phyloP scores from a whole-genome alignment of 2,329 filamentous ascomycete species.

The Pseudogymnoascus sp. region DNA sequence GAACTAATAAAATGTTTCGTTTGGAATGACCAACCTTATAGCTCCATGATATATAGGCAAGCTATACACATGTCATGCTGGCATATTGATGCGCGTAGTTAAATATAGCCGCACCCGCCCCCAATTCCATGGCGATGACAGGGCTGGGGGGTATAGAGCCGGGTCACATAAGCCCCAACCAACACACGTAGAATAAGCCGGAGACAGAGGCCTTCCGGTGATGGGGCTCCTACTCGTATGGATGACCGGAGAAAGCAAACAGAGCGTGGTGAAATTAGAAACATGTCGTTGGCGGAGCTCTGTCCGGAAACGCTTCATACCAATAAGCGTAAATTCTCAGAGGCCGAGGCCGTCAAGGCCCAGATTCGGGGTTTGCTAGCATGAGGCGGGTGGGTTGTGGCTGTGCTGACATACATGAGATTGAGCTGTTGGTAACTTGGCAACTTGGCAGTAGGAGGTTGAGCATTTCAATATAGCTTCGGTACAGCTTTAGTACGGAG shows the following conservation, averaged over 20 bases:
- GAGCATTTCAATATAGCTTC: not conserved
- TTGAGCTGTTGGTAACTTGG: not conserved
- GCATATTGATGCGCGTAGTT: not conserved
- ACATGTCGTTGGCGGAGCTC: not conserved
- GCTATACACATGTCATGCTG: not conserved
- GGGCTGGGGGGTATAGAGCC: not conserved
- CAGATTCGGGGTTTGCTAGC: not conserved
- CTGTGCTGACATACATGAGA: constrained; percentile 1
- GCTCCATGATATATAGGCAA: not conserved
- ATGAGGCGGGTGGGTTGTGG: not conserved
- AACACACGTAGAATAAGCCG: not conserved
- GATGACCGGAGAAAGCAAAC: not conserved
- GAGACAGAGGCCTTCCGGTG: not conserved
- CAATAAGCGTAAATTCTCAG: not conserved
- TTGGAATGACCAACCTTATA: not conserved
- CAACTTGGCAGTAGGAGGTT: not conserved
- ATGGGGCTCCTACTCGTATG: not conserved
- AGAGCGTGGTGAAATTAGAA: not conserved
- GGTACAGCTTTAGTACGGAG: not conserved
- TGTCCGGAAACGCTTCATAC: not conserved
- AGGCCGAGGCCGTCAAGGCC: not conserved
- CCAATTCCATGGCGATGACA: not conserved
- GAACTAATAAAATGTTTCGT: not conserved
- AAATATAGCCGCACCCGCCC: not conserved
- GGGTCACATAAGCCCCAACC: not conserved